Evolutionary conservation across 352 stramenopile genomes (phyloP).

Genomic region (Phytophthora aleatoria): DNA sequence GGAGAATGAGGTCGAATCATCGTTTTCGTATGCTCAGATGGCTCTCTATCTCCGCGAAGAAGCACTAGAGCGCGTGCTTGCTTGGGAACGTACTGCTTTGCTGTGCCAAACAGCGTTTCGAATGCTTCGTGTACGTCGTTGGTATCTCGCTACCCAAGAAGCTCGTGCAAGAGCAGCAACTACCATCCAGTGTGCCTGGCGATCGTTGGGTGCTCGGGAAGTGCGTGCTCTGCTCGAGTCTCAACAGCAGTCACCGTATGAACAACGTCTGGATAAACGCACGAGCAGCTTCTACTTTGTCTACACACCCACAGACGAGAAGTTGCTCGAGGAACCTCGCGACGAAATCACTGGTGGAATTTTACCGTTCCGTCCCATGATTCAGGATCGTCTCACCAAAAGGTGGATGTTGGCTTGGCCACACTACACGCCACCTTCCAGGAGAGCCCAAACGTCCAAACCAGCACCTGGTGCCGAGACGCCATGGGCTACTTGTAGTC

Average conservation of each 20-base stretch:
- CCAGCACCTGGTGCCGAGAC: constrained; percentile 9
- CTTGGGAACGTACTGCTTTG: constrained; percentile 52
- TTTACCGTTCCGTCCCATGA: constrained; percentile 67
- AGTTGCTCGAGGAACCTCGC: constrained; percentile 59
- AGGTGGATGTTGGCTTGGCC: constrained; percentile 78
- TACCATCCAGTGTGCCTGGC: constrained; percentile 67
- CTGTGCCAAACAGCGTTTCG: constrained; percentile 60
- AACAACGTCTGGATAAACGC: constrained; percentile 63
- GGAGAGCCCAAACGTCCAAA: constrained; percentile 17
- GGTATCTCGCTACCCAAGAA: constrained; percentile 51
- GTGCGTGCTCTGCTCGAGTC: constrained; percentile 45
- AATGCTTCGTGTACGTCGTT: constrained; percentile 59
- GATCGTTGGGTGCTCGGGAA: constrained; percentile 43
- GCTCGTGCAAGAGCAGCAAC: constrained; percentile 42
- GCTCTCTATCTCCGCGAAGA: constrained; percentile 69
- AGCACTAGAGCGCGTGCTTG: constrained; percentile 61
- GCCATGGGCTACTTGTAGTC: constrained; percentile 45
- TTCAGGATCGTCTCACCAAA: constrained; percentile 74
- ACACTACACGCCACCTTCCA: constrained; percentile 37
- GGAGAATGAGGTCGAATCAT: constrained; percentile 46
- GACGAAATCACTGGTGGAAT: constrained; percentile 52
- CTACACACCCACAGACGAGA: constrained; percentile 70
- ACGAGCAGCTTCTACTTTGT: constrained; percentile 68
- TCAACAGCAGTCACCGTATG: constrained; percentile 72
- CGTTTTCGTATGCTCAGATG: constrained; percentile 63